Evolutionary conservation across 306 rosid species (phyloP), one percentile per base, ranked within the genome.

Genomic region (Cajanus cajan): DNA sequence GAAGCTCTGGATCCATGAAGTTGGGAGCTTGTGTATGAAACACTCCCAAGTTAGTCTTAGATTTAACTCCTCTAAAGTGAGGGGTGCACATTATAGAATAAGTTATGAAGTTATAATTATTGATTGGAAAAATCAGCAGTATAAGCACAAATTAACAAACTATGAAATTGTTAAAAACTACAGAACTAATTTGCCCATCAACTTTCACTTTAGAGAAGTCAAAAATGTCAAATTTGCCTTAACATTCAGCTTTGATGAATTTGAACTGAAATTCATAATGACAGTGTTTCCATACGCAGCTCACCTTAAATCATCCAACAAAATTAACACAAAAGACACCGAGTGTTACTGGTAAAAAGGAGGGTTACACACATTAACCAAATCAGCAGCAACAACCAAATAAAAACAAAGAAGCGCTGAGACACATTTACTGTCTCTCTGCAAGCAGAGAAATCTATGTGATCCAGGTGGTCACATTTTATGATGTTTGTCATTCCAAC

Each of bases 341-440:
- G 28, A 24, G 61, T 48, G 67, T 76, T 5, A 70, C 44, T 25
- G 15, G 39, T 68, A 68, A 18, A 69, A 82, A 51, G 43, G 37
- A 68, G 13, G 14, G 39, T 43, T 12, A 22, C 10, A 5, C 48
- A 52, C 34, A 25, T 18, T 47, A 45, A 57, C 62, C 71, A 51
- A 13, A 68, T 74, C 72, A 51, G 65, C 9, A 50, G 65, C 9
- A 50, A 28, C 66, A 40, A 45, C 48, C 34, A 61, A 28, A 14
- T n/a, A 19, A 50, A 73, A 79, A n/a, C 43, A 9, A 69, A 71
- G 28, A 39, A 13, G 12, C 2, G 6, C 36, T 39, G 24, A 69
- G 31, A 82, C 59, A 72, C 77, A 57, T 78, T 78, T 52, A 71
- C 44, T 47, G 39, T 44, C 28, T 43, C 48, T 65, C 18, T 9